Conservation (phyloP, 208 protist genomes). For the Leishmania arabica region DNA sequence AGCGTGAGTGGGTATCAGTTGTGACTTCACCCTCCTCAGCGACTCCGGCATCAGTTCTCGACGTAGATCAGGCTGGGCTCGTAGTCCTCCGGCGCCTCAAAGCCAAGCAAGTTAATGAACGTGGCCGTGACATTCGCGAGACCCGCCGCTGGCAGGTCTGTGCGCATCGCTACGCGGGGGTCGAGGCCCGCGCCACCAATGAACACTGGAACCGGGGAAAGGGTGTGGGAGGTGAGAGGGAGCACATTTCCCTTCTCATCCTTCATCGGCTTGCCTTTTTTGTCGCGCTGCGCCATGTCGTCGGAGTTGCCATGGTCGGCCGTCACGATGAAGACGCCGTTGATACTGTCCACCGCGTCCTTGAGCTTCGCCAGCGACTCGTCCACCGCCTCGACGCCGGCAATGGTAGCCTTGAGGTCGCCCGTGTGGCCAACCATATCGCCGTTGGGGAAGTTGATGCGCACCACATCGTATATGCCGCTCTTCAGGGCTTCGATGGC, state of each 20-base stretch:
- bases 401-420: conserved; percentile 84
- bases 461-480: conserved; percentile 91
- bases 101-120: conserved; percentile 94
- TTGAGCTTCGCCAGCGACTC: conserved; percentile 79
- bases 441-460: conserved; percentile 95
- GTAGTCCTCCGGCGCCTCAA: conserved; percentile 89
- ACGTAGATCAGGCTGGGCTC: conserved; percentile 82
- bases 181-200: conserved; percentile 91
- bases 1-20: background rate
- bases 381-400: conserved; percentile 86
- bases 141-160: conserved; percentile 84
- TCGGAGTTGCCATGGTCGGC: conserved; percentile 97
- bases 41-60: conserved; percentile 12
- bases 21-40: background rate
- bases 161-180: conserved; percentile 79
- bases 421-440: conserved; percentile 98
- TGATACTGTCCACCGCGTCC: conserved; percentile 81
- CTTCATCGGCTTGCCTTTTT: conserved; percentile 89
- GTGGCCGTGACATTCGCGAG: conserved; percentile 95
- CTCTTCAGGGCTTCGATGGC: conserved; percentile 91
- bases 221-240: conserved; percentile 93
- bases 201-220: conserved; percentile 91
- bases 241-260: conserved; percentile 72
- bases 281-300: conserved; percentile 94
- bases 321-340: conserved; percentile 91